phyloP scores from a whole-genome alignment of 2,329 filamentous ascomycete species.

The Penicillium occitanis region DNA sequence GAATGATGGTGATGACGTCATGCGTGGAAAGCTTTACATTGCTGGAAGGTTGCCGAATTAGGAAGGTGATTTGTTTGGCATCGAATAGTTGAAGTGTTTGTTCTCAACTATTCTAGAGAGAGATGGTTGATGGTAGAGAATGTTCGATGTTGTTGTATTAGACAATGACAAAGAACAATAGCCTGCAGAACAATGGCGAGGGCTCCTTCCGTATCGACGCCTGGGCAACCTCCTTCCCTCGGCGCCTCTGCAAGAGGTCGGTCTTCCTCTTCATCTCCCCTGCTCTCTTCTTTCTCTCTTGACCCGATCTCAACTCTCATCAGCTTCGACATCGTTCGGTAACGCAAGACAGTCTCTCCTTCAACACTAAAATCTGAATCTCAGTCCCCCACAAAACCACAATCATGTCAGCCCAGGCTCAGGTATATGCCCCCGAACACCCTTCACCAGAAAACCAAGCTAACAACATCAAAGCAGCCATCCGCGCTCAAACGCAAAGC shows the following conservation, averaged over 20 bases:
- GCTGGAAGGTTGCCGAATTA: neutral
- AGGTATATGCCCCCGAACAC: neutral
- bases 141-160: neutral
- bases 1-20: neutral
- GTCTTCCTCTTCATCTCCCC: neutral
- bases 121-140: neutral
- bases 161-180: neutral
- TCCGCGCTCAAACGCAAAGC: conserved; percentile 17
- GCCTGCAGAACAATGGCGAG: neutral
- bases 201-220: neutral
- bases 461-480: neutral
- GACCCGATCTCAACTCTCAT: neutral
- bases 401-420: neutral
- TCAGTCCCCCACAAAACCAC: neutral
- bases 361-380: neutral
- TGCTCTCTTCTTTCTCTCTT: neutral
- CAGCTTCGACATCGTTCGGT: neutral
- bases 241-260: neutral
- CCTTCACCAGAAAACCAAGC: neutral
- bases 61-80: neutral
- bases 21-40: neutral
- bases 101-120: neutral
- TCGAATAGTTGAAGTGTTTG: neutral
- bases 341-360: neutral
- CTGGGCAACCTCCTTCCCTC: neutral